Percentiles rank a stretch among this genome's conserved stretches.
phyloP scores from a whole-genome alignment of 1,284 basidiomycete genomes.

The Fomitopsis palustris region DNA sequence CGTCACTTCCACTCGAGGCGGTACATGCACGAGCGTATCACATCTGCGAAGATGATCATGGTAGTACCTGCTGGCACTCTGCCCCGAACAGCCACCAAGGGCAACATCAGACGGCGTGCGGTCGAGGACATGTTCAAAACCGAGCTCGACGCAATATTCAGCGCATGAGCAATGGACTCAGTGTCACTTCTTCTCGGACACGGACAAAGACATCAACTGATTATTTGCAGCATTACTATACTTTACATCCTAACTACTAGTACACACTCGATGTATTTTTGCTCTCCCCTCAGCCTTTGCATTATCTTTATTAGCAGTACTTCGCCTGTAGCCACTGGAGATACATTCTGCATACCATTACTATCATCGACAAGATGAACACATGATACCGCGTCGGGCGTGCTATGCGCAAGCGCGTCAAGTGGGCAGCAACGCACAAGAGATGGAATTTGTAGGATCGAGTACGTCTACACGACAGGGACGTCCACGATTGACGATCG shows the following conservation, averaged over 20 bases:
- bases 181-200: no score
- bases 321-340: background rate
- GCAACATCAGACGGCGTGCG: slow-evolving; percentile 60
- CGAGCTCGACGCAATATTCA: slow-evolving; percentile 47
- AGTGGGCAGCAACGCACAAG: no score
- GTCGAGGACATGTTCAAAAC: slow-evolving; percentile 54
- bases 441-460: no score
- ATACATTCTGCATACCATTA: background rate
- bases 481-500: no score
- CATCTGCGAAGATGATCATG: slow-evolving; percentile 48
- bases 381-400: background rate
- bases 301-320: background rate
- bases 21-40: slow-evolving; percentile 67
- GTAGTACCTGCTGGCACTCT: slow-evolving; percentile 52
- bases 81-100: slow-evolving; percentile 65
- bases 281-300: background rate
- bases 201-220: background rate
- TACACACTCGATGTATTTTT: background rate
- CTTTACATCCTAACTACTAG: background rate
- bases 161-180: slow-evolving; percentile 15
- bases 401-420: no score
- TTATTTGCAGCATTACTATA: background rate
- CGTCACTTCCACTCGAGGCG: slow-evolving; percentile 55
- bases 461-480: no score
- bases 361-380: background rate